Evolutionary conservation across 495 filamentous ascomycete genomes (phyloP).

Genomic region (Trichocladium uniseriatum): DNA sequence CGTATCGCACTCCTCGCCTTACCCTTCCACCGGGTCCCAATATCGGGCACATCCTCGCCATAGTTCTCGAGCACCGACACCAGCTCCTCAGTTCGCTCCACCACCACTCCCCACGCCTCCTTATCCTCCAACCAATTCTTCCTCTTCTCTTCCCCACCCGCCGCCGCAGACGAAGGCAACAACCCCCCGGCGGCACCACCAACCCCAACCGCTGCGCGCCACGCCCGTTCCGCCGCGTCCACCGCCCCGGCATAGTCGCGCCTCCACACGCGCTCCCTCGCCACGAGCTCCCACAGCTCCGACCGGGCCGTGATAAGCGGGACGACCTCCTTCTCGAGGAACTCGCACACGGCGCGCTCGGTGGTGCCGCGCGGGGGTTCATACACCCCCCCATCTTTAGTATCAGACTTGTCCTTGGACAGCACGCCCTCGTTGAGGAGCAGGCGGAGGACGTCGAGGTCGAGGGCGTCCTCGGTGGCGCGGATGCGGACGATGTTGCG

Average conservation of each 20-base stretch:
- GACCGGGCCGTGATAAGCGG: conserved; percentile 76
- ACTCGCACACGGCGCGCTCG: conserved; percentile 50
- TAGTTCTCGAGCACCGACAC: conserved; percentile 59
- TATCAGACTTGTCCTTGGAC: conserved; percentile 14
- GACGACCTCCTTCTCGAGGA: conserved; percentile 60
- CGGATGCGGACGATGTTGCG: conserved; percentile 66
- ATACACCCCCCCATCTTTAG: conserved; percentile 26
- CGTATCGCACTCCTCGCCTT: conserved; percentile 78
- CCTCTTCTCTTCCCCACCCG: conserved; percentile 20
- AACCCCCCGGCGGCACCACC: conserved; percentile 18
- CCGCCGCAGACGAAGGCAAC: conserved; percentile 8
- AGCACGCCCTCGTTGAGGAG: conserved; percentile 62
- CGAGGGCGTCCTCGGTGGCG: conserved; percentile 64
- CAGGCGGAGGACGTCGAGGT: conserved; percentile 58
- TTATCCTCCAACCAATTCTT: conserved; percentile 38
- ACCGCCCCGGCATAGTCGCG: conserved; percentile 59
- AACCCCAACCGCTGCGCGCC: conserved; percentile 55
- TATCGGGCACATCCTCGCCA: conserved; percentile 40
- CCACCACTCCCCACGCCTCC: conserved; percentile 49
- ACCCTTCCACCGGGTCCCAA: conserved; percentile 68
- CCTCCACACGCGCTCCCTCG: conserved; percentile 61
- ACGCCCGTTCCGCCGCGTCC: conserved; percentile 79
- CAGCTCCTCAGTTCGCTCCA: conserved; percentile 54
- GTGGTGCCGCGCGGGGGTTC: conserved; percentile 38
- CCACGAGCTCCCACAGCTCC: conserved; percentile 64